Conservation (phyloP, 2,329 filamentous ascomycete species). For the Colletotrichum destructivum region DNA sequence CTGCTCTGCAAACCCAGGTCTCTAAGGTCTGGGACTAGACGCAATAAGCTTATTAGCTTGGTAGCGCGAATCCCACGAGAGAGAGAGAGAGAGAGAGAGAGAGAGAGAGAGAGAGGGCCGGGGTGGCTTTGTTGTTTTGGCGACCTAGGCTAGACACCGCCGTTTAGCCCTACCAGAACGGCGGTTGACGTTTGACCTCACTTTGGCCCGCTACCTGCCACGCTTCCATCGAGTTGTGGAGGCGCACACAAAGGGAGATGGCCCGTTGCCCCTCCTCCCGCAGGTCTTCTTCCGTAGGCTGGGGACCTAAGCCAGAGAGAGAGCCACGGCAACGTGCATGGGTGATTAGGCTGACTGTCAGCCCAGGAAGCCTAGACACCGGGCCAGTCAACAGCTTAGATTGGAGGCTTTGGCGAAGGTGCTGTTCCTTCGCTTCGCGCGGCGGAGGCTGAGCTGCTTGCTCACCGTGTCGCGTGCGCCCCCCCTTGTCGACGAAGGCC, state of each 20-base stretch:
- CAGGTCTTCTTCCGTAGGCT: not conserved
- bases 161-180: not conserved
- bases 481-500: not conserved
- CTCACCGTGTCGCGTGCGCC: too few relatives aligned
- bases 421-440: not conserved
- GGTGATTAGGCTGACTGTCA: not conserved
- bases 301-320: not conserved
- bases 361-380: not conserved
- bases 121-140: slow-evolving; percentile 1
- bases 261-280: not conserved
- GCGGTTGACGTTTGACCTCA: not conserved
- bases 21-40: not conserved
- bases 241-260: slow-evolving; percentile 6
- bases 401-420: not conserved
- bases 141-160: not conserved
- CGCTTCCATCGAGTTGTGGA: slow-evolving; percentile 1
- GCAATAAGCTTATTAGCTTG: slow-evolving; percentile 19
- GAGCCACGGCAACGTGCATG: not conserved
- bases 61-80: slow-evolving; percentile 8
- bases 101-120: too few relatives aligned
- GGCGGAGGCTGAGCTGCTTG: not conserved
- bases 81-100: too few relatives aligned
- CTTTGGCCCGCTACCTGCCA: slow-evolving; percentile 1
- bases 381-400: not conserved
- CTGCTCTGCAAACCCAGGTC: not conserved